phyloP scores from a whole-genome alignment of 352 stramenopile genomes.

The Globisporangium barbulae region DNA sequence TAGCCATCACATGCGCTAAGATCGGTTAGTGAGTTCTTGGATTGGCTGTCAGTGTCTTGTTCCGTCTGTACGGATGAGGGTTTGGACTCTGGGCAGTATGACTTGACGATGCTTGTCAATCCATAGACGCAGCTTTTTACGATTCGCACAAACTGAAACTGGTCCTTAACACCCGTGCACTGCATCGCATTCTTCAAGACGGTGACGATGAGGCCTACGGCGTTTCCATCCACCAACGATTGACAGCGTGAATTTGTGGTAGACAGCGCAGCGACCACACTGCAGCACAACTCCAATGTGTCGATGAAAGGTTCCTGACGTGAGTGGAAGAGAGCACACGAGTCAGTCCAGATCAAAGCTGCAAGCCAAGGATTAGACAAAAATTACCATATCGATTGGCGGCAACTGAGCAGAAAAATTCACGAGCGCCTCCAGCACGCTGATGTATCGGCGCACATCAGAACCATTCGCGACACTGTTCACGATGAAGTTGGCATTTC shows the following conservation, averaged over 20 bases:
- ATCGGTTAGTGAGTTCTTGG: neutral
- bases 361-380: neutral
- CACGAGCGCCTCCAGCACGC: constrained; percentile 21
- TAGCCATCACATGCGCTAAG: constrained; percentile 18
- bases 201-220: constrained; percentile 19
- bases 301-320: constrained; percentile 32
- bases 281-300: constrained; percentile 34
- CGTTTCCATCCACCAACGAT: constrained; percentile 16
- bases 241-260: constrained; percentile 13
- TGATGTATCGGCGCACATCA: constrained; percentile 24
- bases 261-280: constrained; percentile 29
- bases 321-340: neutral
- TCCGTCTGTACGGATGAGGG: neutral
- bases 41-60: neutral
- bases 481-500: constrained; percentile 22
- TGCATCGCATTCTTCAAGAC: constrained; percentile 27
- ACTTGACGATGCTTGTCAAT: constrained; percentile 21
- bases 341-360: neutral
- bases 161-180: constrained; percentile 17
- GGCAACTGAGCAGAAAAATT: constrained; percentile 11
- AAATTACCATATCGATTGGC: constrained; percentile 18
- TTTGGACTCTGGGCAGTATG: neutral
- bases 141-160: constrained; percentile 30
- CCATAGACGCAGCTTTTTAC: constrained; percentile 29
- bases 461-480: constrained; percentile 22